Conservation (phyloP, 805 yeast genomes). For the Yamadazyma sp. region DNA sequence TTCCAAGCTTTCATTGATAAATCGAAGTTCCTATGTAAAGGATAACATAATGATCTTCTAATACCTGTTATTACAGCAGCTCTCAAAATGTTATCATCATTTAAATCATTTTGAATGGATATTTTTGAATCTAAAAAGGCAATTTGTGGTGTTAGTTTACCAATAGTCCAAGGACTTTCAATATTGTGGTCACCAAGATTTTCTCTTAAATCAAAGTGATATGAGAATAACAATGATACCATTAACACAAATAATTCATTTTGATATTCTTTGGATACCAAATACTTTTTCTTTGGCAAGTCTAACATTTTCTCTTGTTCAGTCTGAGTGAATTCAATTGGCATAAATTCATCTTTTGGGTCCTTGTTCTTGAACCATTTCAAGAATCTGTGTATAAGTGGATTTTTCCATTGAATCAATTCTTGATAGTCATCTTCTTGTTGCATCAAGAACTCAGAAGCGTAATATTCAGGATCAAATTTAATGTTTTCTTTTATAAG, state of each 20-base stretch:
- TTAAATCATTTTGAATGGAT: slow-evolving; percentile 20
- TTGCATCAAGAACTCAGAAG: slow-evolving; percentile 71
- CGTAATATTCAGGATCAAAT: slow-evolving; percentile 87
- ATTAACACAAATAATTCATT: slow-evolving; percentile 58
- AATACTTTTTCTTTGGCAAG: slow-evolving; percentile 61
- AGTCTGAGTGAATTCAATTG: slow-evolving; percentile 52
- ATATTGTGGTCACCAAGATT: slow-evolving; percentile 68
- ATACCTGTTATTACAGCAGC: slow-evolving; percentile 59
- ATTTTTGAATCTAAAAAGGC: slow-evolving; percentile 65
- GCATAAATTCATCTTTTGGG: slow-evolving; percentile 25
- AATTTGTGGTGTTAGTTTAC: slow-evolving; percentile 79
- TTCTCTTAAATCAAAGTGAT: slow-evolving; percentile 70
- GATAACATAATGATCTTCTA: slow-evolving; percentile 74
- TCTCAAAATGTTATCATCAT: slow-evolving; percentile 37
- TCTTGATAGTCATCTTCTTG: slow-evolving; percentile 51
- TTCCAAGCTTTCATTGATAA: slow-evolving; percentile 65
- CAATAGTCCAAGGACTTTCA: slow-evolving; percentile 94
- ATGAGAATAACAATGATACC: slow-evolving; percentile 66
- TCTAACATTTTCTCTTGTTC: slow-evolving; percentile 68
- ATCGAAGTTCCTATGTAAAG: slow-evolving; percentile 71
- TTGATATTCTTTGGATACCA: slow-evolving; percentile 50
- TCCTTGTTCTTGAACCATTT: slow-evolving; percentile 46
- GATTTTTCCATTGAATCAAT: slow-evolving; percentile 52
- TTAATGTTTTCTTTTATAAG: slow-evolving; percentile 62
- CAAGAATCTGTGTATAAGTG: slow-evolving; percentile 40